Evolutionary conservation across 257 asterid genomes (phyloP).

Genomic region (Nicotiana noctiflora): DNA sequence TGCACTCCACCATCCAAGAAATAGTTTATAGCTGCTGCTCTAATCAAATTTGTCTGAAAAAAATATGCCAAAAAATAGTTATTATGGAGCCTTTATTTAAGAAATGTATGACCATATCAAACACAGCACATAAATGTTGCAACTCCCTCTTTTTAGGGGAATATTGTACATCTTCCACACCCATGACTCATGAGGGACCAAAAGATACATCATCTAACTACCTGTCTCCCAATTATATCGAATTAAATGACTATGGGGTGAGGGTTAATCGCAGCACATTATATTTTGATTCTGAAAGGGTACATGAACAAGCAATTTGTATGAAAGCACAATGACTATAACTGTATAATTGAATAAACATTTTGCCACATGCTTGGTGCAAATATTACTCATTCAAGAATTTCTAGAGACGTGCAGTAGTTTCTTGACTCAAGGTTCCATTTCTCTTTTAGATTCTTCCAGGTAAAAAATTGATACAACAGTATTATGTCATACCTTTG

Average conservation of each 20-base stretch:
- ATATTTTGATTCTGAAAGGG: background rate
- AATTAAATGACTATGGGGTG: background rate
- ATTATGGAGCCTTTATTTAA: background rate
- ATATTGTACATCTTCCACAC: background rate
- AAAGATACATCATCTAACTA: background rate
- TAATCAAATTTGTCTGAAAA: constrained; percentile 72
- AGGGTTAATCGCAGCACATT: background rate
- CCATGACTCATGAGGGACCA: background rate
- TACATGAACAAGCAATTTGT: background rate
- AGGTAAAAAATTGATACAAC: background rate
- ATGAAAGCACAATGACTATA: background rate
- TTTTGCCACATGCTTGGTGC: background rate
- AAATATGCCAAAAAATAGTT: constrained; percentile 9
- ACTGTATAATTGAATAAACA: background rate
- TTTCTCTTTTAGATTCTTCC: background rate
- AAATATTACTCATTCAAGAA: background rate
- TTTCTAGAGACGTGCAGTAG: background rate
- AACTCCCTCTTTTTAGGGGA: background rate
- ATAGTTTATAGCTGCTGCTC: constrained; percentile 86
- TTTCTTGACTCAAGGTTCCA: background rate
- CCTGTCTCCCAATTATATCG: background rate
- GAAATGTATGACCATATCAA: background rate
- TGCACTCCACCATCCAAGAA: constrained; percentile 87
- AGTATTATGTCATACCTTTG: constrained; percentile 52
- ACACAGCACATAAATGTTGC: background rate